Evolutionary conservation across 1,284 basidiomycete genomes (phyloP).

Genomic region (Cryptococcus hybrid): DNA sequence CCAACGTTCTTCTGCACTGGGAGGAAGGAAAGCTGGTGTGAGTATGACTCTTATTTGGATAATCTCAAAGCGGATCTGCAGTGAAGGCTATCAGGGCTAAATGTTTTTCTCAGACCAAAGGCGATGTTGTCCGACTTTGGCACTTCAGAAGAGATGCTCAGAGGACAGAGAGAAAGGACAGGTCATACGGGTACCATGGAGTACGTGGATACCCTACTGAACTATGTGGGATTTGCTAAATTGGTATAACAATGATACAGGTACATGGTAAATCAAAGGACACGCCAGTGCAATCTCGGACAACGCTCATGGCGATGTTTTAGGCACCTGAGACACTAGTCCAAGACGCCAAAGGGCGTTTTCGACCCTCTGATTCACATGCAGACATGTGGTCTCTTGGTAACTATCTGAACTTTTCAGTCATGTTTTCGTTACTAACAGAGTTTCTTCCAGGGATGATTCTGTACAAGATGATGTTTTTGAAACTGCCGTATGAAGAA

Average conservation of each 20-base stretch:
- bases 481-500: constrained; percentile 73
- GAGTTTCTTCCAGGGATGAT: constrained; percentile 64
- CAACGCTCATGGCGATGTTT: neutral
- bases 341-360: constrained; percentile 55
- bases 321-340: constrained; percentile 76
- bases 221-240: neutral
- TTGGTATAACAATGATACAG: constrained; percentile 4
- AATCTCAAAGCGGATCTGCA: neutral
- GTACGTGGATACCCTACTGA: constrained; percentile 13
- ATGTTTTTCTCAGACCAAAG: constrained; percentile 45
- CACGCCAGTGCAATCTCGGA: neutral
- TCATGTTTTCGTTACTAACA: neutral
- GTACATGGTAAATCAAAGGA: constrained; percentile 33
- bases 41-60: constrained; percentile 2
- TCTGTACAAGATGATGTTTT: constrained; percentile 85
- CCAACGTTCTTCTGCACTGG: constrained; percentile 88
- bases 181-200: constrained; percentile 92
- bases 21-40: constrained; percentile 77
- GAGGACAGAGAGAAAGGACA: constrained; percentile 63
- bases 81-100: neutral
- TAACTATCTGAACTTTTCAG: constrained; percentile 8
- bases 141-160: constrained; percentile 84
- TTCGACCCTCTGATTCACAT: constrained; percentile 76
- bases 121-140: constrained; percentile 94
- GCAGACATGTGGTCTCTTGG: constrained; percentile 59